phyloP scores from a whole-genome alignment of 148 eudicot species.

The Amaranthus palmeri region DNA sequence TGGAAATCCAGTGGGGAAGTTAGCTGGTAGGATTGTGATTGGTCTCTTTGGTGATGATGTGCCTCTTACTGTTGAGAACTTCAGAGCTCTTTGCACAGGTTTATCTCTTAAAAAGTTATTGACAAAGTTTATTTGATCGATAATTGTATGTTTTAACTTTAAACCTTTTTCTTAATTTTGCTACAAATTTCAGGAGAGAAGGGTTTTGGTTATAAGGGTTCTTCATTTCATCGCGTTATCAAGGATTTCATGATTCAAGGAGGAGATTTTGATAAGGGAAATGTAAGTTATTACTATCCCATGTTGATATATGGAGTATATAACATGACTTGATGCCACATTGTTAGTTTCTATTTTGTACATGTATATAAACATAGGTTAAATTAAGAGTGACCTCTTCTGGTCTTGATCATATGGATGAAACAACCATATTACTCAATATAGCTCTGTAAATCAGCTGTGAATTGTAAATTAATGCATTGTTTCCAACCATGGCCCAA shows the following conservation, averaged over 20 bases:
- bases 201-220: slow-evolving; percentile 90
- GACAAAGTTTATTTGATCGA: background rate
- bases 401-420: too few relatives aligned
- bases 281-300: slow-evolving; percentile 44
- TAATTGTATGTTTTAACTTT: background rate
- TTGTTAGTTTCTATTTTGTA: too few relatives aligned
- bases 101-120: background rate
- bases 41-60: slow-evolving; percentile 92
- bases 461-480: too few relatives aligned
- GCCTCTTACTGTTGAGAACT: slow-evolving; percentile 86
- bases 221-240: slow-evolving; percentile 92
- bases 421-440: too few relatives aligned
- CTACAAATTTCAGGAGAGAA: slow-evolving; percentile 60
- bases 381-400: too few relatives aligned
- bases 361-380: too few relatives aligned
- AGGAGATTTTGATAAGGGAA: slow-evolving; percentile 96
- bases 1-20: slow-evolving; percentile 84
- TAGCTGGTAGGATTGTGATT: slow-evolving; percentile 82
- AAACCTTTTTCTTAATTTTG: background rate
- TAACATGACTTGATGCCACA: too few relatives aligned
- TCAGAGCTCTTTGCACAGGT: slow-evolving; percentile 99
- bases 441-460: too few relatives aligned
- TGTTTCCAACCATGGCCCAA: too few relatives aligned
- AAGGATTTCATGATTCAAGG: slow-evolving; percentile 98
- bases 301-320: background rate